Evolutionary conservation across 345 rosid species (phyloP).

Genomic region (Combretum micranthum): DNA sequence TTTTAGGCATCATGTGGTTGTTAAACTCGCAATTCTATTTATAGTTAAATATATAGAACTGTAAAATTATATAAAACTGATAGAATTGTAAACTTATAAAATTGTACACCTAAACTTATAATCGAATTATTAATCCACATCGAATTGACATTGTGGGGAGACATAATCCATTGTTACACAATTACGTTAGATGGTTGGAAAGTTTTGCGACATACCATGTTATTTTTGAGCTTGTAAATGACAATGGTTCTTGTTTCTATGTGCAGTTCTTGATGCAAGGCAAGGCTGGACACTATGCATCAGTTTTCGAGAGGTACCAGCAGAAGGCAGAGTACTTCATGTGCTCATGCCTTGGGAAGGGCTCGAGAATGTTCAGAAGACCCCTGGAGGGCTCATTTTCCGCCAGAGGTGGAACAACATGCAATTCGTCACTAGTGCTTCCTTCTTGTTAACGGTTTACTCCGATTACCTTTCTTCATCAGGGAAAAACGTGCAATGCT

Average conservation of each 20-base stretch:
- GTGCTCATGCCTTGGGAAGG: constrained; percentile 82
- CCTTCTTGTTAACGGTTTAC: constrained; percentile 71
- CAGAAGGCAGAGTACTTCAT: constrained; percentile 85
- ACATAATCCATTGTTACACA: too few relatives aligned
- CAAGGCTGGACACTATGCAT: constrained; percentile 52
- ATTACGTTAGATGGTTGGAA: too few relatives aligned
- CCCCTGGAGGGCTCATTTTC: constrained; percentile 91
- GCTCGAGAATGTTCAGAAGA: constrained; percentile 57
- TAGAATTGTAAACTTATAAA: too few relatives aligned
- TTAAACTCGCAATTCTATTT: too few relatives aligned
- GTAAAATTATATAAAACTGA: too few relatives aligned
- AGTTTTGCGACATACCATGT: too few relatives aligned
- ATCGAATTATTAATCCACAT: too few relatives aligned
- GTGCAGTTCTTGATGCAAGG: constrained; percentile 91
- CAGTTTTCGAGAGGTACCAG: constrained; percentile 66
- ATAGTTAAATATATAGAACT: too few relatives aligned
- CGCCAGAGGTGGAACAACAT: constrained; percentile 91
- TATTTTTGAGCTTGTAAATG: too few relatives aligned
- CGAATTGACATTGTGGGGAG: too few relatives aligned
- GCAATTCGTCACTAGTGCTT: constrained; percentile 90
- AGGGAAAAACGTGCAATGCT: constrained; percentile 42
- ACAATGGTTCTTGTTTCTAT: not conserved
- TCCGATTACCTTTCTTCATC: constrained; percentile 84
- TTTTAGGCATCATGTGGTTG: too few relatives aligned
- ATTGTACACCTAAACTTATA: too few relatives aligned